Evolutionary conservation across 75 land plant species (phyloP).

Genomic region (Pinus taeda): DNA sequence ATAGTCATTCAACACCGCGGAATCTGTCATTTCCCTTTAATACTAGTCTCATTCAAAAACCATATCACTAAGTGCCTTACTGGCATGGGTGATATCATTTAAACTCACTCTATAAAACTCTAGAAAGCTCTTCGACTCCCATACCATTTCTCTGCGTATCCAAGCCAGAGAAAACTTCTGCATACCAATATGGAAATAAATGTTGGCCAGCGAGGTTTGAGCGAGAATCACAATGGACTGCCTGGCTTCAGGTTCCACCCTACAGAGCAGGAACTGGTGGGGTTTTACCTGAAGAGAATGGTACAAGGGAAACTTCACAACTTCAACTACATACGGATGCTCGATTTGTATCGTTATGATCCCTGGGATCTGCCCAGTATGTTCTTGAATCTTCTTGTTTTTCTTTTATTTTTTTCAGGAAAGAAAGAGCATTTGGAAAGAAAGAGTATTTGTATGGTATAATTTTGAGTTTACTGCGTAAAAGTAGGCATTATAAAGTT

Average conservation of each 20-base stretch:
- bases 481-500: too few species aligned
- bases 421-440: too few species aligned
- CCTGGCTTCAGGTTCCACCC: constrained; percentile 39
- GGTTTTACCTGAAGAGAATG: constrained; percentile 14
- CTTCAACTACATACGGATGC: constrained; percentile 10
- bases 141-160: neutral
- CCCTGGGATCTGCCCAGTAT: constrained; percentile 33
- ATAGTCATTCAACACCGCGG: too few species aligned
- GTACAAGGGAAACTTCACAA: constrained; percentile 7
- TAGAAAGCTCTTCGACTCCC: too few species aligned
- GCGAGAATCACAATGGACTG: neutral
- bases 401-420: too few species aligned
- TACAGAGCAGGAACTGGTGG: constrained; percentile 37
- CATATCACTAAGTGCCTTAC: too few species aligned
- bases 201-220: neutral
- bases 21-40: too few species aligned
- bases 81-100: too few species aligned
- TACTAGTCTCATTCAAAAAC: too few species aligned
- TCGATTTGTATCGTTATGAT: constrained; percentile 20
- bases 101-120: too few species aligned
- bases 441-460: too few species aligned
- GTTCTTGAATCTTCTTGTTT: neutral
- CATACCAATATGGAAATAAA: neutral
- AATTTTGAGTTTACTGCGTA: too few species aligned
- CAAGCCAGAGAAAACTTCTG: neutral